Conservation (phyloP, 2,329 filamentous ascomycete species). For the Hypomyces perniciosus region DNA sequence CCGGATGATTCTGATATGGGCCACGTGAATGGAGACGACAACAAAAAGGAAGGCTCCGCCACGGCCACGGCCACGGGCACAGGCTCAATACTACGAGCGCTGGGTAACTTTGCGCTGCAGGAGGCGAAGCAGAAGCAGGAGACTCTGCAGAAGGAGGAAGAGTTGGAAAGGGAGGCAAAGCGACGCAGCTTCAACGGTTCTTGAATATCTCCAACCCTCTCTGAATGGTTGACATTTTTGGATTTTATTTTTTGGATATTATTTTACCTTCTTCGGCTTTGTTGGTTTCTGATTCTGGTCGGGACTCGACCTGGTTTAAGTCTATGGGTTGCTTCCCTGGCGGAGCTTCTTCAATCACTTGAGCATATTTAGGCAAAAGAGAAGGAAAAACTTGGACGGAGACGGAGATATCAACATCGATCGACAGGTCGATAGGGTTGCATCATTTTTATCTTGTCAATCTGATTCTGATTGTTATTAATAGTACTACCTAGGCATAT, state of each 20-base stretch:
- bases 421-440: neutral
- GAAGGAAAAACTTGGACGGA: neutral
- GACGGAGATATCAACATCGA: neutral
- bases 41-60: conserved; percentile 69
- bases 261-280: neutral
- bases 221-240: neutral
- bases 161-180: conserved; percentile 45
- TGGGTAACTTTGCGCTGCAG: conserved; percentile 14
- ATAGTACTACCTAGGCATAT: no score
- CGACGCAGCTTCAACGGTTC: conserved; percentile 26
- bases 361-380: neutral
- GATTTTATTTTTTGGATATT: neutral
- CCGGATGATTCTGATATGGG: conserved; percentile 68
- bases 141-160: conserved; percentile 59
- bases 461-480: neutral
- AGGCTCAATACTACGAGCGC: conserved; percentile 13
- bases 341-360: no score
- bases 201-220: neutral
- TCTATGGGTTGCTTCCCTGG: no score
- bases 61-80: conserved; percentile 30
- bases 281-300: neutral
- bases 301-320: no score
- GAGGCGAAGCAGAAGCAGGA: conserved; percentile 66
- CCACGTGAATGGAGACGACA: conserved; percentile 53
- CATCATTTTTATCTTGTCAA: neutral